Base-by-base conservation (phyloP, 192 early-diverging fungal species). In the Obelidium mucronatum region DNA sequence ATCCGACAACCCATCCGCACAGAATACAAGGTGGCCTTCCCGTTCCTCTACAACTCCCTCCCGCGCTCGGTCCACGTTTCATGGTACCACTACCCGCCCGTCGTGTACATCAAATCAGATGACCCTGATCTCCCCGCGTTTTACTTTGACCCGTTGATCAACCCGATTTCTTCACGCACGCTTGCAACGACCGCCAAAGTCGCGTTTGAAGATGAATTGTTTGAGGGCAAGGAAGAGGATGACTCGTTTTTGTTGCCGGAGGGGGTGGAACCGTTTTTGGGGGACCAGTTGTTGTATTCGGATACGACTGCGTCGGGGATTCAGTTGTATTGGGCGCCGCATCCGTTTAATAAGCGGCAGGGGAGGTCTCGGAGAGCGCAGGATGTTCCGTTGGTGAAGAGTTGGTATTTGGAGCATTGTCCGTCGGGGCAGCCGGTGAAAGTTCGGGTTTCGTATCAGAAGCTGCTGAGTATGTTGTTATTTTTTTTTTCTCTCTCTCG, bases 21-120 rank as follows among this genome's bases (percentile, higher is more conserved):
- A 51, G 98, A 99, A 85, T 98, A 99, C 89, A 97, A 96, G 80
- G 93, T 99, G 42, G 98, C 98, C 2, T 99, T 97, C 83, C 98
- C 98, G 62, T 97, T 94, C 79, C 83, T 99, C 54, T 99, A 98
- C 87, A 99, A 99, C 86, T 97, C 95, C 26, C 85, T 96, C 17
- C 97, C 97, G 22, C 92, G 98, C 48, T 91, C 93, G 30, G 96
- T 99, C 3, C 94, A 94, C 40, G 84, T 98, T 2, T 88, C 94
- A 15, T 91, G 91, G 89, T 99, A 99, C 79, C 98, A 99, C 79
- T 88, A 93, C 80, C 96, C 96, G 1, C 93, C 93, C 0, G 90
- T 94, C 44, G 94, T 95, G 13, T 96, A 93, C 75, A 90, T 98
- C 51, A 91, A 90, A 6, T 76, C 96, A 5, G 96, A 98, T 30